Evolutionary conservation across 805 yeast species (phyloP), one percentile per base, ranked within the genome.

Genomic region (Grigorovia yakushimaensis): DNA sequence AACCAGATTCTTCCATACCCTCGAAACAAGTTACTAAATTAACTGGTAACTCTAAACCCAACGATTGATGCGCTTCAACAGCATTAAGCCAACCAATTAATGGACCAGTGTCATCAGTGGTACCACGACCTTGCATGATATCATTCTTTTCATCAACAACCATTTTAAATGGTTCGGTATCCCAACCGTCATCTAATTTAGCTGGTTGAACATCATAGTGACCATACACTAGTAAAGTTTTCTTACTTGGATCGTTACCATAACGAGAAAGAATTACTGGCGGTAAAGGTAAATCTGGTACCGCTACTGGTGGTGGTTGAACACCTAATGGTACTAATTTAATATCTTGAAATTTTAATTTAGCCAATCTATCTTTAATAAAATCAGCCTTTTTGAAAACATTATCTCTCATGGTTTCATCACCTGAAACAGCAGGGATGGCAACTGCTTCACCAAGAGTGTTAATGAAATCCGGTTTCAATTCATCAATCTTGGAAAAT

Each of bases 141-240:
- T 73, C 83, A 53, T 79, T 82, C 54, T 78, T 78, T 62, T 81
- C 86, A 49, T 71, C 69, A 44, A 72, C 70, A 51, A 77, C 74
- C 60, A 93, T 70, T 47, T 70, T 72, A 69, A 93, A 93, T 9
- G 99, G 99, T 52, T 89, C 96, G 40, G 93, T 78, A 59, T 74
- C 72, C 99, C 99, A 93, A 38, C 99, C 99, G 64, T 93, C 98
- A 57, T 84, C 95, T 49, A 71, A 55, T 27, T 76, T 69, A 17
- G 99, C 99, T 10, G 99, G 99, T 72, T 93, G 99, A 52, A 93
- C 99, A 60, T 93, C 99, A 68, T 91, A 91, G 66, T 93, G 99
- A 43, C 98, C 98, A 64, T 93, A 93, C 39, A 93, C 81, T 53
- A 94, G 75, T 41, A 93, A 84, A 27, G 88, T 93, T 69, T 88